phyloP scores from a whole-genome alignment of 805 yeast genomes.

The Yamadazyma kitorensis region DNA sequence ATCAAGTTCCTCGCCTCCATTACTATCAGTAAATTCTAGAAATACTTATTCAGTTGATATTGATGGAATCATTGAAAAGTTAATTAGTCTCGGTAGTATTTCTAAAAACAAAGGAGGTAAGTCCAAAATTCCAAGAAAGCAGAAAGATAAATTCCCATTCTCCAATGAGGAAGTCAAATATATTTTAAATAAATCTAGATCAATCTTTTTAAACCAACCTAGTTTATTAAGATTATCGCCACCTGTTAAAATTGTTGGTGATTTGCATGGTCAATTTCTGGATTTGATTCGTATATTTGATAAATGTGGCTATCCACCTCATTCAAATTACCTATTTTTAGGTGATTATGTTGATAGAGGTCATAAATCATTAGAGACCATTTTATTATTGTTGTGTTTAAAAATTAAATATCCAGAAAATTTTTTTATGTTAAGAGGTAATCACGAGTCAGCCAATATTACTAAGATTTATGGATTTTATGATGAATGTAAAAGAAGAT shows the following conservation, averaged over 20 bases:
- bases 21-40: conserved; percentile 6
- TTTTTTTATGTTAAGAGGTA: conserved; percentile 58
- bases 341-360: conserved; percentile 65
- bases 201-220: conserved; percentile 63
- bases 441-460: conserved; percentile 58
- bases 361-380: conserved; percentile 54
- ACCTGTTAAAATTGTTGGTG: conserved; percentile 82
- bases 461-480: conserved; percentile 60
- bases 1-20: conserved; percentile 15
- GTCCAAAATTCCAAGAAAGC: conserved; percentile 15
- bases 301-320: conserved; percentile 60
- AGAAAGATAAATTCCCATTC: conserved; percentile 49
- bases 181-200: conserved; percentile 56
- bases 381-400: conserved; percentile 48
- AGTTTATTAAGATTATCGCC: conserved; percentile 63
- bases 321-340: conserved; percentile 51
- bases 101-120: conserved; percentile 21
- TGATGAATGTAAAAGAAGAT: conserved; percentile 58
- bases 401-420: conserved; percentile 60
- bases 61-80: conserved; percentile 60
- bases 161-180: conserved; percentile 52
- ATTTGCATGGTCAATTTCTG: conserved; percentile 68
- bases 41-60: conserved; percentile 43
- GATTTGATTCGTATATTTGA: conserved; percentile 55
- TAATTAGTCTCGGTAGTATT: conserved; percentile 47